Evolutionary conservation across 148 eudicot genomes (phyloP).

Genomic region (Simmondsia chinensis): DNA sequence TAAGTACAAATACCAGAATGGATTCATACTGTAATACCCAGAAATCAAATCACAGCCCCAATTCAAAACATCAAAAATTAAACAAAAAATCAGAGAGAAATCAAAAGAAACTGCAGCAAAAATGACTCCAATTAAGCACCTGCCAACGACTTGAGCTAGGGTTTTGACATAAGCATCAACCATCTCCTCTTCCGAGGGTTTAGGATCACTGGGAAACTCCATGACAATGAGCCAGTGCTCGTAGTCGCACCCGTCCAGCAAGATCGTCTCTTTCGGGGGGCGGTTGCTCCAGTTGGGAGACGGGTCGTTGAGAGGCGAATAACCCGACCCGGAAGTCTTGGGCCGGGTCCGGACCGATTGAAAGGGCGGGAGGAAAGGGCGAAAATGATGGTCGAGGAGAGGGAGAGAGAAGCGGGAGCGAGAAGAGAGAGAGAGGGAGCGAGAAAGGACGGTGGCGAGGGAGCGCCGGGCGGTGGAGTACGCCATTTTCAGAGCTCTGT

Average conservation of each 20-base stretch:
- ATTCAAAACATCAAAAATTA: constrained; percentile 1
- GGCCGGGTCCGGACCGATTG: constrained; percentile 20
- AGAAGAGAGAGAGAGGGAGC: constrained; percentile 9
- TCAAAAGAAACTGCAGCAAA: not conserved
- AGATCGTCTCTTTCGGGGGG: constrained; percentile 76
- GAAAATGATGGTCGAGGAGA: constrained; percentile 12
- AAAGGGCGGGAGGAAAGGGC: constrained; percentile 1
- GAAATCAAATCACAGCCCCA: no score
- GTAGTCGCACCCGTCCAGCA: constrained; percentile 61
- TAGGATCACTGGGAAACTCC: constrained; percentile 26
- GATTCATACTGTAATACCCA: no score
- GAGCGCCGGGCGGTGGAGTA: constrained; percentile 45
- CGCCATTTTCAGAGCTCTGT: constrained; percentile 44
- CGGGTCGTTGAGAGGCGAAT: constrained; percentile 80
- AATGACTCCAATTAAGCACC: constrained; percentile 20
- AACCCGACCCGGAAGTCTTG: constrained; percentile 55
- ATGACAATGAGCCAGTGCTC: constrained; percentile 40
- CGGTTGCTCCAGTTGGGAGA: constrained; percentile 91
- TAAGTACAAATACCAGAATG: no score
- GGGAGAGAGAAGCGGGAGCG: constrained; percentile 28
- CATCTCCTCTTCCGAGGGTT: constrained; percentile 39
- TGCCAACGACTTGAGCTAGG: constrained; percentile 68
- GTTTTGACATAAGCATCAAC: constrained; percentile 56
- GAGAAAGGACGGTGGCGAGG: constrained; percentile 27
- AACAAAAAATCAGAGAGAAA: not conserved